Percentiles rank a stretch among this genome's conserved stretches.
Evolutionary conservation across 2,329 filamentous ascomycete genomes (phyloP).

Genomic region (Fusarium veterinarium): DNA sequence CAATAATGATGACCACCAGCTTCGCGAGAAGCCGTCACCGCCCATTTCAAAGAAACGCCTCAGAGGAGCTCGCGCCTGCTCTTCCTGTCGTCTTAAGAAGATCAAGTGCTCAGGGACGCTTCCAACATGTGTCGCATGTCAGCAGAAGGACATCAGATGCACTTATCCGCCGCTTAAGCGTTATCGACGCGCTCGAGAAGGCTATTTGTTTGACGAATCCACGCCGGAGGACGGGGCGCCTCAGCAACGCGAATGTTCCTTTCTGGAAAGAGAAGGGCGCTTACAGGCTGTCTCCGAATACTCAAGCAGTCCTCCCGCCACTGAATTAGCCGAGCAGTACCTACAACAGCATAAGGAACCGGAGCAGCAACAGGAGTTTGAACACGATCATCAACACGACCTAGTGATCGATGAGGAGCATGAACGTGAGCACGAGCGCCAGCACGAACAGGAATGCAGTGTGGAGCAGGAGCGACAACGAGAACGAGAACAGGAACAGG

Average conservation of each 20-base stretch:
- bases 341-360: not conserved
- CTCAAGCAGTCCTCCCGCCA: not conserved
- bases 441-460: not conserved
- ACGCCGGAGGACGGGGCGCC: not conserved
- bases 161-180: not conserved
- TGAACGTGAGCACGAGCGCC: not conserved
- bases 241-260: rapidly evolving
- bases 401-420: not conserved
- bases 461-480: not conserved
- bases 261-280: not conserved
- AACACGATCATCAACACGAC: not conserved
- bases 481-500: not conserved
- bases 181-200: not conserved
- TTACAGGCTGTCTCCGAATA: not conserved
- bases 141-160: not conserved
- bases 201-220: rapidly evolving
- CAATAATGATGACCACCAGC: rapidly evolving
- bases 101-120: not conserved
- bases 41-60: not conserved
- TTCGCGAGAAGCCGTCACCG: not conserved
- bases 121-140: not conserved
- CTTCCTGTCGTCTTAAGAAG: not conserved
- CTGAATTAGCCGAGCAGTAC: not conserved
- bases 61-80: not conserved
- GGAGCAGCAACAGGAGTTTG: not conserved